A percentile compares a stretch with the other conserved stretches of the same genome.
Evolutionary conservation across 176 grass and related monocot species (phyloP).

Genomic region (Thinopyrum elongatum): DNA sequence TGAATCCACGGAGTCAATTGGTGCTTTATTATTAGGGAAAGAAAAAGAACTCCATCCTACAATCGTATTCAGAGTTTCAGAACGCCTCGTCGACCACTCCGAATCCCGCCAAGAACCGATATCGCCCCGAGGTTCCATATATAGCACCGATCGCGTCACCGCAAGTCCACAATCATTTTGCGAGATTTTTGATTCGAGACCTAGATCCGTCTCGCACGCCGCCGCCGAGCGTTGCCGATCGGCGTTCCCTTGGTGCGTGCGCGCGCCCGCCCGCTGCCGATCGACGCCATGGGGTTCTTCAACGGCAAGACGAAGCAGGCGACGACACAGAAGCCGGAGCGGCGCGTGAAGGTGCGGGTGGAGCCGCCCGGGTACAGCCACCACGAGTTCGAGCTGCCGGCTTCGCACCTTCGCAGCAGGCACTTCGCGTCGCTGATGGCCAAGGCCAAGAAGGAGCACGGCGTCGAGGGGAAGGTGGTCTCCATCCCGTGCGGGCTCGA

Average conservation of each 20-base stretch:
- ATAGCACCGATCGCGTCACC: not conserved
- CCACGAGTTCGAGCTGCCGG: conserved; percentile 1
- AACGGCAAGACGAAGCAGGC: no score
- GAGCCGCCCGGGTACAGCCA: not conserved
- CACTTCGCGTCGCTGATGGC: conserved; percentile 8
- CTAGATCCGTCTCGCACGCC: no score
- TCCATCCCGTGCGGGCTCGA: not conserved
- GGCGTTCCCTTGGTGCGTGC: not conserved
- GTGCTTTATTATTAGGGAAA: no score
- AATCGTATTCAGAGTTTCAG: not conserved
- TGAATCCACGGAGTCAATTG: no score
- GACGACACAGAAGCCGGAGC: no score
- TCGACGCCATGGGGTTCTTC: no score
- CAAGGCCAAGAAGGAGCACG: not conserved
- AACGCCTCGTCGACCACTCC: not conserved
- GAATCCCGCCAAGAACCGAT: not conserved
- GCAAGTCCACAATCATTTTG: not conserved
- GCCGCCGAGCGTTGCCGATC: not conserved
- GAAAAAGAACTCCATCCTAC: no score
- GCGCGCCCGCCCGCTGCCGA: no score
- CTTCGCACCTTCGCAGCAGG: not conserved
- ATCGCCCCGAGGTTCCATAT: not conserved
- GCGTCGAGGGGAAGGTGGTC: not conserved
- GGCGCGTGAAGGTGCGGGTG: not conserved
- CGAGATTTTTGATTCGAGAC: not conserved